Evolutionary conservation across 345 rosid genomes (phyloP).

Genomic region (Populus tremula): DNA sequence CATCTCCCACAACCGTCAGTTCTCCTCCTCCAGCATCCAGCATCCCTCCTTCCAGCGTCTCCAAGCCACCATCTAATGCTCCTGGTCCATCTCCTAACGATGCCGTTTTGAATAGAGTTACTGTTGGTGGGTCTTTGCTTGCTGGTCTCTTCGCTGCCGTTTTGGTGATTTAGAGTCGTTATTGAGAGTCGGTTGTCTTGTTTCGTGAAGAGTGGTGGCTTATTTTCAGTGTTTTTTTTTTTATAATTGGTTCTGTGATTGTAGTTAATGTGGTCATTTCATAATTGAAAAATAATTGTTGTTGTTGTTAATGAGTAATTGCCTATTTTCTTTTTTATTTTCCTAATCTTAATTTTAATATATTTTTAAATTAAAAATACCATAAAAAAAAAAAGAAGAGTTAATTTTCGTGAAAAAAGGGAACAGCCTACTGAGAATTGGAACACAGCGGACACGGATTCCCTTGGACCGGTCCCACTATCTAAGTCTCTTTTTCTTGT

Average conservation of each 20-base stretch:
- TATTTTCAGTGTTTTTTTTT: too few relatives aligned
- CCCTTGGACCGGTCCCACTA: too few relatives aligned
- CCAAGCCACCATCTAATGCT: slow-evolving; percentile 18
- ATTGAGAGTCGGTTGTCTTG: neutral
- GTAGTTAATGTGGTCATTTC: neutral
- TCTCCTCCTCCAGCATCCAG: slow-evolving; percentile 12
- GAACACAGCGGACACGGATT: too few relatives aligned
- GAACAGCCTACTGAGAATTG: too few relatives aligned
- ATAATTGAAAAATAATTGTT: neutral
- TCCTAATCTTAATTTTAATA: too few relatives aligned
- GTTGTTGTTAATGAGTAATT: neutral
- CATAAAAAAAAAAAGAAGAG: too few relatives aligned
- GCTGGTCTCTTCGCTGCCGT: slow-evolving; percentile 15
- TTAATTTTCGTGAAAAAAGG: too few relatives aligned
- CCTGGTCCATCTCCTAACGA: slow-evolving; percentile 14
- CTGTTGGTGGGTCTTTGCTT: slow-evolving; percentile 3
- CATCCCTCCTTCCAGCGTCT: slow-evolving; percentile 10
- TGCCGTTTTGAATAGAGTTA: slow-evolving; percentile 4
- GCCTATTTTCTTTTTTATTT: too few relatives aligned
- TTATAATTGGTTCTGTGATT: neutral
- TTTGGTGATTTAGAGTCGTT: slow-evolving; percentile 21
- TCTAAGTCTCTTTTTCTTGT: too few relatives aligned
- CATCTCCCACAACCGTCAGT: neutral
- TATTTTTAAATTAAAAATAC: too few relatives aligned
- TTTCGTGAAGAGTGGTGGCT: neutral